Conservation (phyloP, 2,329 filamentous ascomycete species). For the Pezicula radicicola region DNA sequence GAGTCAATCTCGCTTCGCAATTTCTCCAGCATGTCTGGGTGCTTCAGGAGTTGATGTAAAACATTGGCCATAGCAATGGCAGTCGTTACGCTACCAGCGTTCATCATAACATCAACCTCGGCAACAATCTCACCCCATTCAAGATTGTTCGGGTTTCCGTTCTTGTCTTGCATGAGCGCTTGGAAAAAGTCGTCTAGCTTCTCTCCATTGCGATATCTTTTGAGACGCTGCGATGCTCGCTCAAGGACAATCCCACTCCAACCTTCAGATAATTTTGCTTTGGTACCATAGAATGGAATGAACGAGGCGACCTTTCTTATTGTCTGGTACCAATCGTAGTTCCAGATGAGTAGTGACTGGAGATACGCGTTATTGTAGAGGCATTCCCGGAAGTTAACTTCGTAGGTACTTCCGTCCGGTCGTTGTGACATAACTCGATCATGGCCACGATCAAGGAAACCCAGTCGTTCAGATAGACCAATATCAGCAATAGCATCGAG, state of each 20-base stretch:
- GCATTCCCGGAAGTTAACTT: conserved; percentile 45
- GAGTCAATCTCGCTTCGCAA: conserved; percentile 44
- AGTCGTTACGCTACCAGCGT: conserved; percentile 46
- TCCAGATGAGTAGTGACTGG: conserved; percentile 48
- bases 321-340: conserved; percentile 47
- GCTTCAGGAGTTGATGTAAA: conserved; percentile 48
- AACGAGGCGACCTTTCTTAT: conserved; percentile 44
- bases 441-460: conserved; percentile 47
- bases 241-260: conserved; percentile 47
- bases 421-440: conserved; percentile 40
- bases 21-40: conserved; percentile 25
- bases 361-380: conserved; percentile 48
- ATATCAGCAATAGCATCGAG: conserved; percentile 56
- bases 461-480: conserved; percentile 46
- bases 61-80: conserved; percentile 50
- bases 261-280: conserved; percentile 36
- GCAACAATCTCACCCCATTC: conserved; percentile 57
- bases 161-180: conserved; percentile 47
- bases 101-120: conserved; percentile 50
- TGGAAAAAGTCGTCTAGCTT: conserved; percentile 58
- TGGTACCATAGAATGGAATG: conserved; percentile 39
- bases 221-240: conserved; percentile 39
- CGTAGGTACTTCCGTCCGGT: conserved; percentile 42
- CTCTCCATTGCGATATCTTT: conserved; percentile 47
- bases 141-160: conserved; percentile 38